These are phyloP conservation scores for Stagonosporopsis vannaccii DNA, from an alignment of 2,329 filamentous ascomycete genomes.

Conservation along the genomic window DNA sequence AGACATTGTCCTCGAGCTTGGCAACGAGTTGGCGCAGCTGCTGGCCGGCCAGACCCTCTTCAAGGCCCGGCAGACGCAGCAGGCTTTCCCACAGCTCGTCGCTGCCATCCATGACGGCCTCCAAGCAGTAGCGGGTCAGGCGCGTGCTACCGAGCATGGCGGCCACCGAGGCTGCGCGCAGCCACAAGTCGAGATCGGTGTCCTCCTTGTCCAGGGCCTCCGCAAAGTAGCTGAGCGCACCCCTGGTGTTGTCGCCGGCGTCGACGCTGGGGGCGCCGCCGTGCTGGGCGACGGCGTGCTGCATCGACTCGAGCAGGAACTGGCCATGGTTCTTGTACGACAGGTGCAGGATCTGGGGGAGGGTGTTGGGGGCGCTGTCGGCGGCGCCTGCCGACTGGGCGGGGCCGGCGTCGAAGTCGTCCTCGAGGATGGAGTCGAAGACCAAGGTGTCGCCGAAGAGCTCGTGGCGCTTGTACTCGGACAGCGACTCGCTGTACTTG, in stretches of 20 bases:
- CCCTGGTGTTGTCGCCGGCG: constrained; percentile 30
- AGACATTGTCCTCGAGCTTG: constrained; percentile 63
- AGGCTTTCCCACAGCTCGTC: constrained; percentile 63
- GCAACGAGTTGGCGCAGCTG: constrained; percentile 53
- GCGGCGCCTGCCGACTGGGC: constrained; percentile 64
- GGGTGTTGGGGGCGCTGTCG: constrained; percentile 78
- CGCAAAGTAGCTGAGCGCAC: constrained; percentile 62
- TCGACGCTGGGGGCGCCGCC: constrained; percentile 46
- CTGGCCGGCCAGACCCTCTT: constrained; percentile 48
- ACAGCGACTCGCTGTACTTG: constrained; percentile 83
- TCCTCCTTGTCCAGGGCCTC: constrained; percentile 71
- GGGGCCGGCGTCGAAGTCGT: constrained; percentile 49
- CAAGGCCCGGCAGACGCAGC: constrained; percentile 62
- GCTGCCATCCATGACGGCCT: constrained; percentile 68
- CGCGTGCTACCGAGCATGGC: constrained; percentile 65
- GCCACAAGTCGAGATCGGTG: constrained; percentile 69
- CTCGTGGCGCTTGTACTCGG: constrained; percentile 79
- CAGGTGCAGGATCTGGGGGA: constrained; percentile 89
- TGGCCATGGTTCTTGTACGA: constrained; percentile 96
- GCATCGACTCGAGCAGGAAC: constrained; percentile 80
- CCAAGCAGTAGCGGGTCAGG: constrained; percentile 67
- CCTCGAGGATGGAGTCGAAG: constrained; percentile 51
- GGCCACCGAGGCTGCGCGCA: constrained; percentile 65
- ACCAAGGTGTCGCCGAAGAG: constrained; percentile 55
- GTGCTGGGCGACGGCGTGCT: constrained; percentile 54